Evolutionary conservation across 495 filamentous ascomycete species (phyloP).

Genomic region (Neurospora terricola): DNA sequence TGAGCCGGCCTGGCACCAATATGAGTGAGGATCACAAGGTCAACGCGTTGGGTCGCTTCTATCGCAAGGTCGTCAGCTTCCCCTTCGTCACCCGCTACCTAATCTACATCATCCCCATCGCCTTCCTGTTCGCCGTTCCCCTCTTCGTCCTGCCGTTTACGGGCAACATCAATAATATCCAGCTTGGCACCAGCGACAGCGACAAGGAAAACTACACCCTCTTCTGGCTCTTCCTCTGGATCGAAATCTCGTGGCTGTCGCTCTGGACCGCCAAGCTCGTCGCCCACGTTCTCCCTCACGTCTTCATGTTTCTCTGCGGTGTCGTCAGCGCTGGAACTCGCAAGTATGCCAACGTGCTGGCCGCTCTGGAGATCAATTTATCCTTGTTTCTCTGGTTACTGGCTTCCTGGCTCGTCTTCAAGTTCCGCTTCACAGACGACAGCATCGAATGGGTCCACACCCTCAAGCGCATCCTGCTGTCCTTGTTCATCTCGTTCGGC

Average conservation of each 20-base stretch:
- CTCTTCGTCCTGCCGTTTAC: slow-evolving; percentile 62
- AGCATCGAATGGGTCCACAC: slow-evolving; percentile 30
- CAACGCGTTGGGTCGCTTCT: slow-evolving; percentile 78
- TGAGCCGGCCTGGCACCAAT: slow-evolving; percentile 47
- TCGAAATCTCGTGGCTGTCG: slow-evolving; percentile 81
- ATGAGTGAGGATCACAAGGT: slow-evolving; percentile 46
- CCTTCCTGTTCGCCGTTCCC: slow-evolving; percentile 63
- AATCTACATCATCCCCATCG: slow-evolving; percentile 77
- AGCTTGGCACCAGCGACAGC: slow-evolving; percentile 29
- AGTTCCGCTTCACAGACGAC: slow-evolving; percentile 43
- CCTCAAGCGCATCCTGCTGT: slow-evolving; percentile 66
- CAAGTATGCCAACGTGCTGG: slow-evolving; percentile 81
- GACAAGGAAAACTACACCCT: slow-evolving; percentile 39
- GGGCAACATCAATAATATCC: slow-evolving; percentile 22
- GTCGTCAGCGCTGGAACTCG: slow-evolving; percentile 84
- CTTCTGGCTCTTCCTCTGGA: slow-evolving; percentile 79
- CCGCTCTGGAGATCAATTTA: slow-evolving; percentile 71
- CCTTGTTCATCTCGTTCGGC: slow-evolving; percentile 63
- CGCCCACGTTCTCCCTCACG: slow-evolving; percentile 62
- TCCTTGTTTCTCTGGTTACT: slow-evolving; percentile 83
- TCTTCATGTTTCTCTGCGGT: slow-evolving; percentile 83
- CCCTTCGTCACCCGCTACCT: slow-evolving; percentile 81
- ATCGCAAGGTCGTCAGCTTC: slow-evolving; percentile 74
- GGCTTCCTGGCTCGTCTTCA: slow-evolving; percentile 70
- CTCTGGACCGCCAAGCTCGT: slow-evolving; percentile 82